phyloP scores from a whole-genome alignment of 2,329 filamentous ascomycete species.

The Fusarium praegraminearum region DNA sequence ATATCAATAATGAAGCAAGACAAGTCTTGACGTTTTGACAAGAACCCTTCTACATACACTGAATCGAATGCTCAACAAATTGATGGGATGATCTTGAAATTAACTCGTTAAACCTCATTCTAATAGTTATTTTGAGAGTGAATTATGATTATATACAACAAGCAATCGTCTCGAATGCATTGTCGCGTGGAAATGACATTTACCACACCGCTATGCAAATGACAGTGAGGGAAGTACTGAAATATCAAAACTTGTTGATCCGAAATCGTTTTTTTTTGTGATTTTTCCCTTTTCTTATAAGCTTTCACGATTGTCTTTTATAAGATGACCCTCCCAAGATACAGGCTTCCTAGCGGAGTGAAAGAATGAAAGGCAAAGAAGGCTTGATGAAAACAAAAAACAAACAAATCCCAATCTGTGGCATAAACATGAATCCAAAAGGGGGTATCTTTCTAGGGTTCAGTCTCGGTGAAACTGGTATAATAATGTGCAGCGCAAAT shows the following conservation, averaged over 20 bases:
- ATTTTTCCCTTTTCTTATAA: conserved; percentile 18
- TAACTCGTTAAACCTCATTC: conserved; percentile 7
- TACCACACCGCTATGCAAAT: conserved; percentile 44
- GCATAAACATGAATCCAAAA: conserved; percentile 51
- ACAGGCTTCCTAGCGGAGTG: conserved; percentile 13
- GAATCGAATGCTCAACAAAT: not conserved
- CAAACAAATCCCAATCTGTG: conserved; percentile 45
- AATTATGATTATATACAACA: conserved; percentile 49
- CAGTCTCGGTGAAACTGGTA: conserved; percentile 49
- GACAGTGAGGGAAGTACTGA: conserved; percentile 25
- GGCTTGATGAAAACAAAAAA: conserved; percentile 18
- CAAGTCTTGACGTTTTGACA: not conserved
- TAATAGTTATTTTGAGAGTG: conserved; percentile 34
- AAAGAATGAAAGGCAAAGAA: conserved; percentile 34
- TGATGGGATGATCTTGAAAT: not conserved
- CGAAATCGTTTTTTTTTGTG: conserved; percentile 22
- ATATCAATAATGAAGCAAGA: conserved; percentile 23
- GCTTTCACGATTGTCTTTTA: conserved; percentile 14
- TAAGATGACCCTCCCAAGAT: conserved; percentile 10
- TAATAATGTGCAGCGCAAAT: conserved; percentile 45
- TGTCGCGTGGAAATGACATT: conserved; percentile 22
- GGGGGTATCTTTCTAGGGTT: conserved; percentile 59
- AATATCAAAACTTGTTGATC: conserved; percentile 28
- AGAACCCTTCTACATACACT: not conserved
- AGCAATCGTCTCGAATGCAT: conserved; percentile 26